Percentiles rank a stretch among this genome's conserved stretches.
Evolutionary conservation across 345 rosid genomes (phyloP).

Genomic region (Eucalyptus sp.): DNA sequence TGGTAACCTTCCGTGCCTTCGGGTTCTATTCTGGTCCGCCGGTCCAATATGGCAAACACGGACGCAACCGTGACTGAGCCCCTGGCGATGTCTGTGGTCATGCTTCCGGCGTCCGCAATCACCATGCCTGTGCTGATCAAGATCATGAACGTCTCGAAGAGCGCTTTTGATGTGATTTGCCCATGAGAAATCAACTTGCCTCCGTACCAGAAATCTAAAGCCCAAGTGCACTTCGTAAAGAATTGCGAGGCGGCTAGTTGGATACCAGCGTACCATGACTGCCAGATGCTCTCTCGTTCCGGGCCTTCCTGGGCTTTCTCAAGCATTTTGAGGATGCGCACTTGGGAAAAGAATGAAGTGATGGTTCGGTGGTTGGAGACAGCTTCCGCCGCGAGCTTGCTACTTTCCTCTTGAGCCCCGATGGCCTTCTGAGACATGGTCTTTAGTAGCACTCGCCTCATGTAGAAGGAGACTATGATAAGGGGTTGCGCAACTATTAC

Average conservation of each 20-base stretch:
- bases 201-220: constrained; percentile 57
- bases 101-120: constrained; percentile 57
- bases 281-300: constrained; percentile 28
- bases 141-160: constrained; percentile 49
- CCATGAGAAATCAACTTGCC: constrained; percentile 42
- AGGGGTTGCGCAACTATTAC: constrained; percentile 54
- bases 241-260: constrained; percentile 36
- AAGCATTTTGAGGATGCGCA: constrained; percentile 36
- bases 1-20: constrained; percentile 34
- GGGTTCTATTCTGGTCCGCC: constrained; percentile 36
- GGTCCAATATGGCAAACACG: constrained; percentile 34
- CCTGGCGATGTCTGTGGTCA: constrained; percentile 47
- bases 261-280: constrained; percentile 48
- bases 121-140: constrained; percentile 42
- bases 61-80: constrained; percentile 38
- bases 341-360: constrained; percentile 59
- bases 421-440: constrained; percentile 37
- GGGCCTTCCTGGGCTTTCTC: constrained; percentile 39
- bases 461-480: constrained; percentile 27
- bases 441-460: constrained; percentile 20
- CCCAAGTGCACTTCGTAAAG: constrained; percentile 31
- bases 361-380: constrained; percentile 52
- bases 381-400: constrained; percentile 44
- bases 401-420: constrained; percentile 46
- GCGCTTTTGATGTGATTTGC: constrained; percentile 21